Evolutionary conservation across 768 basidiomycete species (phyloP).

Genomic region (Macrolepiota fuliginosa): DNA sequence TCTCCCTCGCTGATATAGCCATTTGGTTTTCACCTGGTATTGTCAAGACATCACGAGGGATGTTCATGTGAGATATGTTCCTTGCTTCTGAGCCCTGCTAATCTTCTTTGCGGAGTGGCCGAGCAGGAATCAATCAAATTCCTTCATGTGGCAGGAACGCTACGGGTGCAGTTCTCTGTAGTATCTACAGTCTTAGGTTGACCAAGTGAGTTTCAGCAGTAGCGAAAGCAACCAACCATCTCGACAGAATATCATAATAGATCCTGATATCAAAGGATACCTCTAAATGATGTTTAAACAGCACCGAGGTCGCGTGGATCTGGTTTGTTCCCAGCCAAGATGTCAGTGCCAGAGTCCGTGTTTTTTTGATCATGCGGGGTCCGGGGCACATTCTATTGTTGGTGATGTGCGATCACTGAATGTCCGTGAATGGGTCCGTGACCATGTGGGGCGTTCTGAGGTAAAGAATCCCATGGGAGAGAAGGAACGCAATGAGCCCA

Average conservation of each 20-base stretch:
- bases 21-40: slow-evolving; percentile 1
- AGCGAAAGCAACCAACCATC: no score
- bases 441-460: neutral
- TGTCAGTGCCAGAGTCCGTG: neutral
- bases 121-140: neutral
- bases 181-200: neutral
- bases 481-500: no score
- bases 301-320: neutral
- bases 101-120: neutral
- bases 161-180: neutral
- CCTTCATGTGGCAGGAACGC: neutral
- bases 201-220: no score
- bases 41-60: neutral
- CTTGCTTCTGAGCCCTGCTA: neutral
- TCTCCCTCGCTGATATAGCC: neutral
- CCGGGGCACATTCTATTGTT: neutral
- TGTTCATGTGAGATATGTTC: neutral
- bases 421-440: neutral
- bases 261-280: no score
- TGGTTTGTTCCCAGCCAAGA: neutral
- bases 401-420: neutral
- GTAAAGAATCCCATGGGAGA: no score
- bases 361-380: slow-evolving; percentile 3
- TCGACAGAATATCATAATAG: neutral
- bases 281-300: neutral